These are phyloP conservation scores for Tolypocladium sp. DNA, from an alignment of 2,329 filamentous ascomycete genomes.

Conservation along the genomic window DNA sequence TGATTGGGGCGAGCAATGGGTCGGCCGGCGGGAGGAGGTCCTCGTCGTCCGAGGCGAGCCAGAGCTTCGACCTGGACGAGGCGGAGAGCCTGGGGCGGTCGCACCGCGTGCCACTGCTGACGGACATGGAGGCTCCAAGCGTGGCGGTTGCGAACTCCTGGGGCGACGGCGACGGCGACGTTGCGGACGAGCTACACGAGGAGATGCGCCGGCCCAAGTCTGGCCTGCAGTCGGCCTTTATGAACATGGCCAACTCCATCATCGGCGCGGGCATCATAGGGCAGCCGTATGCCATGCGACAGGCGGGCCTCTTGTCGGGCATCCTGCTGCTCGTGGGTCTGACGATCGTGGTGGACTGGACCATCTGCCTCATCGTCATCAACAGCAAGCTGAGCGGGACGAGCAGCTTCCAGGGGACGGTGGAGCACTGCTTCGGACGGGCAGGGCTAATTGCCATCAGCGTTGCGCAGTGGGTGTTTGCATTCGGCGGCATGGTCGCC, in stretches of 20 bases:
- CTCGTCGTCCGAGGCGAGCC: slow-evolving; percentile 13
- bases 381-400: slow-evolving; percentile 95
- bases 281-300: slow-evolving; percentile 91
- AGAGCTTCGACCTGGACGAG: slow-evolving; percentile 40
- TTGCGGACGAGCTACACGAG: slow-evolving; percentile 36
- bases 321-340: slow-evolving; percentile 67
- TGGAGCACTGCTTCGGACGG: slow-evolving; percentile 89
- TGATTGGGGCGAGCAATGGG: slow-evolving; percentile 22
- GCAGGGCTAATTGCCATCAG: slow-evolving; percentile 80
- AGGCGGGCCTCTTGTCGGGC: slow-evolving; percentile 80
- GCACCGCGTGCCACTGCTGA: slow-evolving; percentile 64
- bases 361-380: slow-evolving; percentile 90
- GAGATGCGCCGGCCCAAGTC: slow-evolving; percentile 67
- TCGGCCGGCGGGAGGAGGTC: slow-evolving; percentile 1
- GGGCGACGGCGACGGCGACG: slow-evolving; percentile 30
- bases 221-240: slow-evolving; percentile 79
- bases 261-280: slow-evolving; percentile 71
- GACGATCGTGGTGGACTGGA: slow-evolving; percentile 90
- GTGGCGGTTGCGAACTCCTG: slow-evolving; percentile 54
- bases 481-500: slow-evolving; percentile 96
- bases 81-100: slow-evolving; percentile 37
- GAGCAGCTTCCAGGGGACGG: slow-evolving; percentile 89
- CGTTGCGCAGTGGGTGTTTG: slow-evolving; percentile 94
- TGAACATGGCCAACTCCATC: slow-evolving; percentile 99
- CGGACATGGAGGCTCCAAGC: slow-evolving; percentile 74